Base-by-base conservation (phyloP, 768 basidiomycete genomes). In the Termitomyces sp. region DNA sequence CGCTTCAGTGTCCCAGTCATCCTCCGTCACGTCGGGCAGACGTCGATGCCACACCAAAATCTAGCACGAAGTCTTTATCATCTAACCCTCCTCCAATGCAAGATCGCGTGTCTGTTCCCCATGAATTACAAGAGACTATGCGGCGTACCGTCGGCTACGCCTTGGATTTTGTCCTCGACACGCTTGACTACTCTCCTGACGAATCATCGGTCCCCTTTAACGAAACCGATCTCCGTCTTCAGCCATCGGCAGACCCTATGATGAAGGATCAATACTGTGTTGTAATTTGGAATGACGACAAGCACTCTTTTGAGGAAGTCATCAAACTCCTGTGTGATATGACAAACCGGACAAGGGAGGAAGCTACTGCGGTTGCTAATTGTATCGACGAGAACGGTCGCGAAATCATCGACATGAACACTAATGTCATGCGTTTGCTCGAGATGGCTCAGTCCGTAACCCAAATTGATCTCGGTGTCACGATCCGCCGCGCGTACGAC, bases 261-360 rank as follows among this genome's bases (percentile, higher is more conserved):
- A 80, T 81, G 75, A 87, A 86, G 60, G 90, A 92, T 63, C 81
- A 86, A 54, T 92, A 86, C 64, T 87, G 88, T 45, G 79, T 98
- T 57, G 77, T 96, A 28, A 72, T 98, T 5, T 98, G 94, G 94
- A 94, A 95, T 73, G 95, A 97, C 70, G 97, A 99, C 71, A 96
- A 95, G 64, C 97, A 98, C 71, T 94, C 92, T 0, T 90, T 88
- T 65, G 86, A 88, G 52, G 94, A 98, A 66, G 86, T 97, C 54
- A 87, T 88, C 61, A 81, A 83, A 59, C 80, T 93, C 43, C 72
- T 92, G 6, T 77, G 79, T 57, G 88, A 88, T 46, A 70, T 80
- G 65, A 78, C 79, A 0, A 73, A 73, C 56, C 78, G 80, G 22
- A 71, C 83, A 9, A 71, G 73, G 22, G 83, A 83, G 40, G 85